Evolutionary conservation across 305 asterid genomes (phyloP).

Genomic region (Fraxinus xanthoxyloides): DNA sequence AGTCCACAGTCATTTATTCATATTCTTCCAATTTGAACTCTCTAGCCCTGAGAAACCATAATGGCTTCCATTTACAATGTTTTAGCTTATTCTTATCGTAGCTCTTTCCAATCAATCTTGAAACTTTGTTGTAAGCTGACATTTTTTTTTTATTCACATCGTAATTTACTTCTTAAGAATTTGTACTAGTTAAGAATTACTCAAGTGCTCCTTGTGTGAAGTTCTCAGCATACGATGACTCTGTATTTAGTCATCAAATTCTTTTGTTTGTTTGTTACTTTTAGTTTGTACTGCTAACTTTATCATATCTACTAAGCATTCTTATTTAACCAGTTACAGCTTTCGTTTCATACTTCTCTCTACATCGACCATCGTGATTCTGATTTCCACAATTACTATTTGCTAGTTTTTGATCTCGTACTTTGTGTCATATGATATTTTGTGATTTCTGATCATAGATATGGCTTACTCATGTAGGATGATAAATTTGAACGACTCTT

Average conservation of each 20-base stretch:
- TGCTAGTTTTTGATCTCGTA: slow-evolving; percentile 7
- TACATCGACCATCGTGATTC: not conserved
- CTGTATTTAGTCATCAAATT: not conserved
- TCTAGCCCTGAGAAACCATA: not conserved
- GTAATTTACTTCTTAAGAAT: not conserved
- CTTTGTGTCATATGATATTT: not conserved
- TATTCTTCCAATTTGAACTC: not conserved
- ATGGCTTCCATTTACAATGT: not conserved
- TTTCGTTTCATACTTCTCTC: not conserved
- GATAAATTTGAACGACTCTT: slow-evolving; percentile 76
- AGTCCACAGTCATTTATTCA: not conserved
- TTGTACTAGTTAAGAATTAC: not conserved
- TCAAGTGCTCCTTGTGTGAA: not conserved
- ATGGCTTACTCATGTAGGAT: slow-evolving; percentile 47
- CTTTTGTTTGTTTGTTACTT: not conserved
- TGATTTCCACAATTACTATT: slow-evolving; percentile 1
- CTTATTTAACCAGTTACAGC: not conserved
- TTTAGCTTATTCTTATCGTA: not conserved
- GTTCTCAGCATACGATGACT: not conserved
- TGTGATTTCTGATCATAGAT: not conserved
- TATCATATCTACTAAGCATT: not conserved
- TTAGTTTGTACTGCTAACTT: not conserved
- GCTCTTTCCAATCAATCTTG: not conserved
- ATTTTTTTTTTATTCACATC: not conserved
- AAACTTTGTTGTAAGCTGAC: not conserved